phyloP scores from a whole-genome alignment of 2,329 filamentous ascomycete species.

The Beauveria medogensis region DNA sequence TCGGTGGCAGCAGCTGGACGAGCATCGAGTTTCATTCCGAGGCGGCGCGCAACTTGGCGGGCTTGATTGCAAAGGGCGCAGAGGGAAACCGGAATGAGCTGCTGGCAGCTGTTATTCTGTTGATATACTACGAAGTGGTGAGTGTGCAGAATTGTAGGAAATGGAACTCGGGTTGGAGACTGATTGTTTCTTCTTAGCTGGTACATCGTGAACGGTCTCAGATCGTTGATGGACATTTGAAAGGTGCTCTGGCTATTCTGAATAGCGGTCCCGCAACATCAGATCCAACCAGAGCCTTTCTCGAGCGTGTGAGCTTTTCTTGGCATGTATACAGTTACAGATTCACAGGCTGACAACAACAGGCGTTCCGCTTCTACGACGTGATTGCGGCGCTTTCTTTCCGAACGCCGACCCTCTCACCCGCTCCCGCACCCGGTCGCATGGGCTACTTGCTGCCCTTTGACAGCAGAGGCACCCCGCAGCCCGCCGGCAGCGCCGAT shows the following conservation, averaged over 20 bases:
- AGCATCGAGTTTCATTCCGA: constrained; percentile 52
- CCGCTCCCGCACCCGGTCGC: constrained; percentile 37
- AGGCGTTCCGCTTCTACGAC: constrained; percentile 60
- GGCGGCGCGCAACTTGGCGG: constrained; percentile 49
- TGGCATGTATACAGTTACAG: too few relatives aligned
- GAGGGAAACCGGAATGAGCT: constrained; percentile 48
- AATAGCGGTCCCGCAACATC: constrained; percentile 35
- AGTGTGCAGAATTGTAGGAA: constrained; percentile 20
- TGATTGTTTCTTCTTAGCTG: constrained; percentile 31
- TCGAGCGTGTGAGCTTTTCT: constrained; percentile 44
- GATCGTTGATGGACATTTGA: constrained; percentile 53
- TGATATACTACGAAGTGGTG: constrained; percentile 58
- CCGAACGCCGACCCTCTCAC: constrained; percentile 48
- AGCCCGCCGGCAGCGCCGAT: constrained; percentile 45
- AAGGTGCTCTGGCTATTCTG: constrained; percentile 55
- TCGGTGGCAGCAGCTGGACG: constrained; percentile 33
- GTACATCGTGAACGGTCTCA: constrained; percentile 52
- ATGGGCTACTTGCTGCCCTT: constrained; percentile 39
- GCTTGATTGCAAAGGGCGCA: constrained; percentile 45
- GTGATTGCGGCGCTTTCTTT: constrained; percentile 56
- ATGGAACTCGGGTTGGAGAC: too few relatives aligned
- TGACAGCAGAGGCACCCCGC: constrained; percentile 35
- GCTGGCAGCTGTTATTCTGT: constrained; percentile 51
- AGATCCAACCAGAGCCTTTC: constrained; percentile 46
- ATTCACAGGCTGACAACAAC: background rate